phyloP scores from a whole-genome alignment of 768 basidiomycete species.

The Lentinus tigrinus region DNA sequence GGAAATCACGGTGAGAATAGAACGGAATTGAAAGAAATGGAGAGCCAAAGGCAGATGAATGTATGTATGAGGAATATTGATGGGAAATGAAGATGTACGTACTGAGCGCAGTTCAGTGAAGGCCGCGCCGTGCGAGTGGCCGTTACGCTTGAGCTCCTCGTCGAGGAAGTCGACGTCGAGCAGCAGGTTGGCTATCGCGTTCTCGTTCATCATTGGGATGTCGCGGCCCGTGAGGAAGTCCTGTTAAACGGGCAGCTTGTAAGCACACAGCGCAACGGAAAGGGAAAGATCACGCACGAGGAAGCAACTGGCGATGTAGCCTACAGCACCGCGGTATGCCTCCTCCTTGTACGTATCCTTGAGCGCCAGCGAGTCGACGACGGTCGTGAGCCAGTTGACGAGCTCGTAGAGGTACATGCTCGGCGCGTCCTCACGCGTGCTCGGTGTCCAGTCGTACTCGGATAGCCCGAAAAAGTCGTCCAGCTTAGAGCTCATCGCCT shows the following conservation, averaged over 20 bases:
- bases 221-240: constrained; percentile 76
- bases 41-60: background rate
- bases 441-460: constrained; percentile 92
- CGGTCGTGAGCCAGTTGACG: constrained; percentile 93
- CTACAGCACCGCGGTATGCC: constrained; percentile 85
- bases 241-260: constrained; percentile 37
- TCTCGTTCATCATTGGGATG: constrained; percentile 81
- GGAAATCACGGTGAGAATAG: background rate
- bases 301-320: constrained; percentile 82
- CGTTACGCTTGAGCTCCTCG: constrained; percentile 77
- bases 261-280: background rate
- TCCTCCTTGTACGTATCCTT: constrained; percentile 85
- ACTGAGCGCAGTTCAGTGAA: constrained; percentile 83
- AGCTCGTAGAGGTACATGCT: constrained; percentile 96
- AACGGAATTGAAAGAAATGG: background rate
- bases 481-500: constrained; percentile 85
- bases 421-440: constrained; percentile 66
- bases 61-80: too few relatives aligned
- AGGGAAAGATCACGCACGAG: constrained; percentile 57
- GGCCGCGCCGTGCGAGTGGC: constrained; percentile 62
- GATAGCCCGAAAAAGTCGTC: constrained; percentile 95
- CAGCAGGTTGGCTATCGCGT: constrained; percentile 81
- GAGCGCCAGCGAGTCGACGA: constrained; percentile 87
- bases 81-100: constrained; percentile 31
- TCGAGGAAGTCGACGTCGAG: constrained; percentile 89